phyloP scores from a whole-genome alignment of 352 stramenopile genomes.

The Achlya hypogyna region DNA sequence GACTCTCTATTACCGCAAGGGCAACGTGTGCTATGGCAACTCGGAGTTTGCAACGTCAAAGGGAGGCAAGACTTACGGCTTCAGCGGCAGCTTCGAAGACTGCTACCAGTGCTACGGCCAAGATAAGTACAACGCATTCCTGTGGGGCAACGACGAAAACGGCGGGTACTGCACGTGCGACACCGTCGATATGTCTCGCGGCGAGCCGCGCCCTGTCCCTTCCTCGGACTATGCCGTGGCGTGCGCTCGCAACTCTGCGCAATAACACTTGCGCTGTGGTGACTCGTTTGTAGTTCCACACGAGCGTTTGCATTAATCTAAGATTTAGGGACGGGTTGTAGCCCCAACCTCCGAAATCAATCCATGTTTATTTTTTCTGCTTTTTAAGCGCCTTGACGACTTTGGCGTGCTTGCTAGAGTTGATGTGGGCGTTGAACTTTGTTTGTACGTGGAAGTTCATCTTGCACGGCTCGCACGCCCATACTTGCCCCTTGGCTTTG shows the following conservation, averaged over 20 bases:
- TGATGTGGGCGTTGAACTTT: conserved; percentile 82
- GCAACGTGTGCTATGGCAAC: background rate
- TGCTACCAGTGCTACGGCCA: background rate
- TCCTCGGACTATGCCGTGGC: no score
- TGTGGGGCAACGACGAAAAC: no score
- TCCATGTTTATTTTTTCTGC: conserved; percentile 19
- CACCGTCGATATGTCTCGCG: no score
- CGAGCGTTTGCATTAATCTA: no score
- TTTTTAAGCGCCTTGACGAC: conserved; percentile 58
- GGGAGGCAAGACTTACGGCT: background rate
- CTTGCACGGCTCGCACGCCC: conserved; percentile 47
- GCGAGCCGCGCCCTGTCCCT: no score
- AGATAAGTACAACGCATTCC: background rate
- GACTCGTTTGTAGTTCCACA: no score
- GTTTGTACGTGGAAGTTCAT: conserved; percentile 53
- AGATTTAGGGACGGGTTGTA: no score
- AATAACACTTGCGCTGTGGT: no score
- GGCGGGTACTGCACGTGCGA: no score
- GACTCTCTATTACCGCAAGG: background rate
- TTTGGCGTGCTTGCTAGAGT: conserved; percentile 75
- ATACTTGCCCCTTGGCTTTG: conserved; percentile 15
- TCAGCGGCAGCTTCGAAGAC: background rate
- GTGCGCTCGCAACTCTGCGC: no score
- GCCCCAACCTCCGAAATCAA: background rate
- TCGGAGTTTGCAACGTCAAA: background rate